Evolutionary conservation across 306 rosid genomes (phyloP), one percentile per base, ranked within the genome.

Genomic region (Herpetospermum pedunculosum): DNA sequence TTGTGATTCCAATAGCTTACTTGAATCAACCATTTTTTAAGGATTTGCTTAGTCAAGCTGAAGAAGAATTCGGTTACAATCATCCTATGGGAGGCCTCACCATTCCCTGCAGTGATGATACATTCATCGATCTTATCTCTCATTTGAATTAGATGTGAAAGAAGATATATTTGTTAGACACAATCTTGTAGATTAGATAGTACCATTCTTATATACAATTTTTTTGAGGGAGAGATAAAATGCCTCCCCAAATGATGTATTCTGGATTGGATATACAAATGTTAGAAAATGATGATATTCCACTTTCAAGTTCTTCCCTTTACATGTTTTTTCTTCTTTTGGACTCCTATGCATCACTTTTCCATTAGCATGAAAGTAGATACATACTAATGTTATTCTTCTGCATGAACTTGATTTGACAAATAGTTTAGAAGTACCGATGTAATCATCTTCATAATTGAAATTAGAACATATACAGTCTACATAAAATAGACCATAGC

Each of bases 191-290:
- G 30, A 35, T 63, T 11, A 37, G 30, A 19, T 64, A 37, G 48
- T 37, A 64, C 30, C 32, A 37, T 10, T 37, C 25, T 43, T 69
- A 12, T 44, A 28, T 70, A 70, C 57, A 26, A 0, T 28, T 28
- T 68, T 69, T 70, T 70, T 70, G 57, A 70, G 43, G 57, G 58
- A 70, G 74, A 70, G 74, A 46, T 46, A 28, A 26, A 70, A 28
- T 47, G 57, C 57, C 74, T 70, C 26, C 74, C 58, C 26, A 3
- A 16, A 28, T 21, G 72, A 41, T 70, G 74, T 70, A 47, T 46
- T 46, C 57, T 4, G 41, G 21, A 28, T 70, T 70, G 4, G 40
- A 44, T 46, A 69, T 8, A 28, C 35, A 15, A 43, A 3, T 70
- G 14, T 34, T 34, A 62, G 46, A 34, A 34, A 34, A 34, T 34